Evolutionary conservation across 2,329 filamentous ascomycete genomes (phyloP), one percentile per base, ranked within the genome.

Genomic region (Aspergillus fischeri): DNA sequence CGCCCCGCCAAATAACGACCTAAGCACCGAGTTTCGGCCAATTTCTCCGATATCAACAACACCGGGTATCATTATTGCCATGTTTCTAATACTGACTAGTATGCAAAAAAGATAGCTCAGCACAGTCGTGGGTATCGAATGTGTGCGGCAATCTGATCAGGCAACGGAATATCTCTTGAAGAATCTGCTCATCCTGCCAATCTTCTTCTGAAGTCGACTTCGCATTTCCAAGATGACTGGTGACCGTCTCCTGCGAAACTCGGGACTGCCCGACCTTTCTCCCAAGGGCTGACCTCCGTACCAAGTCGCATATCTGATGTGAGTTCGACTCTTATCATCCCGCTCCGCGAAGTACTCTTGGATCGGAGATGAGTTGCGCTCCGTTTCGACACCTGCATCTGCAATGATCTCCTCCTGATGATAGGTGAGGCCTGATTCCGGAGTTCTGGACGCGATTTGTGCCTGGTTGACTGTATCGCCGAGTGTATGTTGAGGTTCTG

Each of bases 151-250:
- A 5, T 17, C 14, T 38, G 7, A 20, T 45, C 17, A 51, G 21
- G 28, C 11, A 27, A 48, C 7, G 32, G 29, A 42, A 51, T 51
- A 62, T 52, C 55, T 67, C 52, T 59, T 63, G 32, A 67, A 60
- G 11, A 60, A 51, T 45, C 50, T 62, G 47, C 61, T 65, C 41
- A 66, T 47, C 11, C 50, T 57, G n/a, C 58, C 59, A 14, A 66
- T 38, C 25, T 57, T 66, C 32, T 52, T 63, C 49, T 57, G 54
- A 7, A 66, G 47, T 10, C 55, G 55, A 38, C 52, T 52, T 3
- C 60, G 60, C 55, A 66, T 52, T 5, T 42, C 58, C 4, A 49
- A 61, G 3, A 66, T 52, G 2, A 66, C 38, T 1, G 64, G 60
- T n/a, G 60, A 52, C 32, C 41, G 29, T 14, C 51, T 63, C 50